Evolutionary conservation across 192 early-diverging fungal genomes (phyloP), one percentile per base, ranked within the genome.

Genomic region (Podila epigama): DNA sequence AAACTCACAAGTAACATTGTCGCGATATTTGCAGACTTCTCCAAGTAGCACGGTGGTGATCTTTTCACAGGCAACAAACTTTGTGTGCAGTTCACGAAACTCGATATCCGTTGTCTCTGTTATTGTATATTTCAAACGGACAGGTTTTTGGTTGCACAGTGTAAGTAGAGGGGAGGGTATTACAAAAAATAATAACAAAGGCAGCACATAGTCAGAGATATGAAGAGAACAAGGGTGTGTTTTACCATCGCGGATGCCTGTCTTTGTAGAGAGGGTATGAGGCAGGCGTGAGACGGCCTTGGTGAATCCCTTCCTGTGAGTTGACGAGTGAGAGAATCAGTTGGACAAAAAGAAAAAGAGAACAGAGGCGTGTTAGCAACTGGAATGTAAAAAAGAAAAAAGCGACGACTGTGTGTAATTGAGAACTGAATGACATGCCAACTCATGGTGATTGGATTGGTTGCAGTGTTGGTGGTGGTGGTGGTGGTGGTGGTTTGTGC

Each of bases 201-300:
- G 6, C 4, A 20, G 22, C n/a, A 39, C n/a, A n/a, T n/a, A n/a
- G n/a, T n/a, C n/a, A n/a, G n/a, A n/a, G n/a, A n/a, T n/a, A n/a
- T n/a, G n/a, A n/a, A n/a, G n/a, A n/a, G n/a, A 22, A 36, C 7
- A n/a, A 5, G 22, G 36, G 5, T 37, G 8, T 6, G 6, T 7
- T 29, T 13, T 67, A 77, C 73, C 60, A 64, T 77, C 66, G 35
- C 73, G 73, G 16, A 77, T 77, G 35, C 73, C 73, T 9, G 73
- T 77, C 51, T 68, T 77, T 42, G 73, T 68, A 8, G 73, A 68
- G 22, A 77, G 32, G 1, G 73, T 68, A 39, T 77, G 73, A 5
- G 73, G 73, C 36, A 77, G 61, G 29, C 73, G 52, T 6, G 54
- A 77, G 15, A 77, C 73, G 16, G 73, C 73, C 66, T 77, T 77